Evolutionary conservation across 1,284 basidiomycete genomes (phyloP).

Genomic region (Meripilus lineatus): DNA sequence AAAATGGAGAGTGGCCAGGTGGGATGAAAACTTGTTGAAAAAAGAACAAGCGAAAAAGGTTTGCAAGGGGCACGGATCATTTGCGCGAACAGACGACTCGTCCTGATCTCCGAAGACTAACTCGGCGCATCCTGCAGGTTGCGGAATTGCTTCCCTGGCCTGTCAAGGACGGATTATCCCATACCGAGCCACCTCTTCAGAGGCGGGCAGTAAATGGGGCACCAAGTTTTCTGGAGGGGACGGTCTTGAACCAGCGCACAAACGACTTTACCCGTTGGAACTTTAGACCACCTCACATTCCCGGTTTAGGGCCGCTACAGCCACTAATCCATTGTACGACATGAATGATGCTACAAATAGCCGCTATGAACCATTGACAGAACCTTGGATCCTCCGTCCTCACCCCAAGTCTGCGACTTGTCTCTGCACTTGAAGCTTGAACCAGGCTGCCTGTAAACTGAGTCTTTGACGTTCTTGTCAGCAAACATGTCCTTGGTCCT

Average conservation of each 20-base stretch:
- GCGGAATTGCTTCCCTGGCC: slow-evolving; percentile 89
- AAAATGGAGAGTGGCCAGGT: too few relatives aligned
- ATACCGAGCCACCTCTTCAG: slow-evolving; percentile 58
- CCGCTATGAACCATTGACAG: too few relatives aligned
- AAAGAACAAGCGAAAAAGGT: slow-evolving; percentile 49
- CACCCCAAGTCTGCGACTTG: too few relatives aligned
- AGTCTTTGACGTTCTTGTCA: background rate
- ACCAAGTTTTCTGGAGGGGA: slow-evolving; percentile 90
- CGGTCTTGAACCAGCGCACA: slow-evolving; percentile 86
- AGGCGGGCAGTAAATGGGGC: slow-evolving; percentile 55
- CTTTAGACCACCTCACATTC: slow-evolving; percentile 66
- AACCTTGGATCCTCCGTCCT: too few relatives aligned
- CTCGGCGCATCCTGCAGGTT: slow-evolving; percentile 77
- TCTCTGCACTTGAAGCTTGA: too few relatives aligned
- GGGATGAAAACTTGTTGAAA: background rate
- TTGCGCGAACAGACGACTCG: slow-evolving; percentile 73
- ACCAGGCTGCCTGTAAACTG: too few relatives aligned
- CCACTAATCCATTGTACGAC: slow-evolving; percentile 63
- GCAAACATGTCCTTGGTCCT: slow-evolving; percentile 22
- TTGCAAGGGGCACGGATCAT: slow-evolving; percentile 66
- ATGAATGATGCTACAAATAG: too few relatives aligned
- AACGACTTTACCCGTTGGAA: slow-evolving; percentile 53
- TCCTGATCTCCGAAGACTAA: slow-evolving; percentile 86
- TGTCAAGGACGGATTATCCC: slow-evolving; percentile 78
- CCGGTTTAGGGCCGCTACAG: slow-evolving; percentile 74